Evolutionary conservation across 495 filamentous ascomycete genomes (phyloP), one percentile per base, ranked within the genome.

Genomic region (Aspergillus asperescens): DNA sequence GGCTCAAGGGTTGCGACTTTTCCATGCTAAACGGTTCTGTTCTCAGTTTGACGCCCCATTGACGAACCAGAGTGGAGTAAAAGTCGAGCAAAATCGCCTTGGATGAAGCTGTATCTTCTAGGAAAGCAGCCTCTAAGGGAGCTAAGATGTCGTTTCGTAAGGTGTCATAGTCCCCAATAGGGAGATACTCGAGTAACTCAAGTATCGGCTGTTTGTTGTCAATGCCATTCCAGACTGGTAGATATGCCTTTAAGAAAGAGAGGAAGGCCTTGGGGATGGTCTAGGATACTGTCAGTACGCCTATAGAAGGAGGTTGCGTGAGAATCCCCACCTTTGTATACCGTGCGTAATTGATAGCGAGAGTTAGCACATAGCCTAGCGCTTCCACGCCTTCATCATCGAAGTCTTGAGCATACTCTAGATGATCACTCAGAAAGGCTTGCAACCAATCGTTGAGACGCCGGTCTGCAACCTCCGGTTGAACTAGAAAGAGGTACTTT

Each of bases 151-250:
- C 61, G 19, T 52, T 41, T 51, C 35, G 55, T 56, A 68, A 64
- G 77, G 82, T 69, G 57, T 79, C 65, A 54, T 82, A 90, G 5
- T 81, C 62, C 5, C 70, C 65, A 3, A 90, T 56, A 0, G 86
- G 84, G 7, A 82, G 59, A 57, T 78, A 86, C 15, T 80, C 75
- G 8, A 93, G 65, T 5, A 90, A 73, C 29, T 79, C 74, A n/a
- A 93, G 63, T 23, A 93, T 66, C 7, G 74, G 62, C n/a, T 82
- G 72, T 38, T 72, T 71, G 43, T 82, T 77, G 37, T 77, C 72
- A 19, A 65, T 63, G 4, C 88, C 88, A 55, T 88, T 77, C 90
- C 89, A 94, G n/a, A 68, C 56, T 8, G 62, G 57, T 5, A 94
- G 56, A 55, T 85, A 86, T 7, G 68, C 68, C 34, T 68, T 66